Evolutionary conservation across 305 asterid genomes (phyloP).

Genomic region (Fraxinus baroniana): DNA sequence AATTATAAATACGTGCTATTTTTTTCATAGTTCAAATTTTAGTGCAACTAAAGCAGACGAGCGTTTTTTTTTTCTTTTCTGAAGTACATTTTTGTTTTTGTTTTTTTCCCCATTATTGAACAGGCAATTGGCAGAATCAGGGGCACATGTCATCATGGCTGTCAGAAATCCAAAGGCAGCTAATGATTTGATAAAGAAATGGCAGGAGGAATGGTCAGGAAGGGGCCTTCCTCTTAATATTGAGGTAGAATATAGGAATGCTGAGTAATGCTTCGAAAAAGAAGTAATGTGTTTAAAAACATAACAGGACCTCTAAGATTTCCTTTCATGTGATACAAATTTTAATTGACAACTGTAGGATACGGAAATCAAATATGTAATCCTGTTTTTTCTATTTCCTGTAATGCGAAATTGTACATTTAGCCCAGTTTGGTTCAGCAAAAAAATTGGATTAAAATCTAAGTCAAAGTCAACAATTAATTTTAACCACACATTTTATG

Average conservation of each 20-base stretch:
- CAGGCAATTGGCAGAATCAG: conserved; percentile 84
- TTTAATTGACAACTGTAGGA: background rate
- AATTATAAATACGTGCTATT: background rate
- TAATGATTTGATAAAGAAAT: conserved; percentile 53
- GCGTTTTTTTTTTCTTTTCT: background rate
- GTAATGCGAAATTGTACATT: background rate
- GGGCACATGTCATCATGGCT: conserved; percentile 84
- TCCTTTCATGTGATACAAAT: background rate
- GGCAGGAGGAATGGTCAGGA: conserved; percentile 81
- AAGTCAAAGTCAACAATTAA: too few species aligned
- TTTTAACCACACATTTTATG: background rate
- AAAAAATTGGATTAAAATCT: too few species aligned
- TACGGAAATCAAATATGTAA: background rate
- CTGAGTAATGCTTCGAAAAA: conserved; percentile 4
- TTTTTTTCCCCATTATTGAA: background rate
- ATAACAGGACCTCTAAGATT: conserved; percentile 6
- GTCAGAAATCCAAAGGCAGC: conserved; percentile 68
- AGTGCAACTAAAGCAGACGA: background rate
- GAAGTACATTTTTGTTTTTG: conserved; percentile 14
- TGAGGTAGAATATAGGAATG: conserved; percentile 52
- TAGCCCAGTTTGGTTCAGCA: background rate
- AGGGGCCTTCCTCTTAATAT: conserved; percentile 81
- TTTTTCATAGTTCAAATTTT: background rate
- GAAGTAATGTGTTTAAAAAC: background rate
- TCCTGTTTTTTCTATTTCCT: too few species aligned